Evolutionary conservation across 2,329 filamentous ascomycete species (phyloP).

Genomic region (Nigrograna mackinnonii): DNA sequence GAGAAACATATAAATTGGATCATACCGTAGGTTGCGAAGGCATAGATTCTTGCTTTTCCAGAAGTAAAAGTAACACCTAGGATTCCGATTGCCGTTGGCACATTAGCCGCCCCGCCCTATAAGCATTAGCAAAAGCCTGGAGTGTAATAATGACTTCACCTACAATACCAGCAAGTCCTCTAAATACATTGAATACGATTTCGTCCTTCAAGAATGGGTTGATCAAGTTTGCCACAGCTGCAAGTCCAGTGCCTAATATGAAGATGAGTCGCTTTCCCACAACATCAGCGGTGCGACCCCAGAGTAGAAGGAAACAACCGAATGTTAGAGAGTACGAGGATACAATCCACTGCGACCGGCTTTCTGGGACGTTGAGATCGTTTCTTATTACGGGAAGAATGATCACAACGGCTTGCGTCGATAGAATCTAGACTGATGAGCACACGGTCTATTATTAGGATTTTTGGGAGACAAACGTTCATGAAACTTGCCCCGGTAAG

Average conservation of each 20-base stretch:
- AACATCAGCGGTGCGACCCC: conserved; percentile 67
- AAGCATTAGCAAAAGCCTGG: background rate
- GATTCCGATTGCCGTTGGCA: conserved; percentile 70
- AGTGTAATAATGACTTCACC: conserved; percentile 9
- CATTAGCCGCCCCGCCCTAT: conserved; percentile 66
- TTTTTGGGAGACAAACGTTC: background rate
- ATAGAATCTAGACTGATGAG: conserved; percentile 20
- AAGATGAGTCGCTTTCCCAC: conserved; percentile 67
- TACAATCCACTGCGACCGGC: conserved; percentile 40
- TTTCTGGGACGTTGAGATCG: conserved; percentile 31
- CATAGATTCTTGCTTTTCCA: conserved; percentile 68
- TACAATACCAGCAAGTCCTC: conserved; percentile 65
- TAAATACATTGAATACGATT: conserved; percentile 66
- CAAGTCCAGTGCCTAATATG: conserved; percentile 63
- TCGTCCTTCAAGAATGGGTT: conserved; percentile 67
- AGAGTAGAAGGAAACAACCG: conserved; percentile 66
- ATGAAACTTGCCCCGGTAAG: background rate
- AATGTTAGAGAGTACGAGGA: conserved; percentile 67
- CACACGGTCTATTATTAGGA: background rate
- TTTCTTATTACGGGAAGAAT: conserved; percentile 33
- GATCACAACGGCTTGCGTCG: conserved; percentile 35
- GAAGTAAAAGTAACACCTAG: conserved; percentile 67
- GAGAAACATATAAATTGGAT: background rate
- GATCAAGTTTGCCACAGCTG: conserved; percentile 57
- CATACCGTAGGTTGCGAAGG: conserved; percentile 61